Evolutionary conservation across 305 asterid genomes (phyloP).

Genomic region (Euphrasia arctica): DNA sequence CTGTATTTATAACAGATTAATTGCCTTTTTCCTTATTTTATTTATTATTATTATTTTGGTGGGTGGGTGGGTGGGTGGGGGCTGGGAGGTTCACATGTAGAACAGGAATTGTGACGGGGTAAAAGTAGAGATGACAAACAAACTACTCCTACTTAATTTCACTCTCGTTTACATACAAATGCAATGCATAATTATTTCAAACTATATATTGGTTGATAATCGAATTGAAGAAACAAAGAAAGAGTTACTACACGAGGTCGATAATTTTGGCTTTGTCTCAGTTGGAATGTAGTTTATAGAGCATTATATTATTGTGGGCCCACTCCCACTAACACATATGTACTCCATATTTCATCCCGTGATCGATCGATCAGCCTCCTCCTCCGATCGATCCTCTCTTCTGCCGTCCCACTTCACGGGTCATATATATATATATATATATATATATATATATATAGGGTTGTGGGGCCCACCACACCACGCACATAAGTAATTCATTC

Average conservation of each 20-base stretch:
- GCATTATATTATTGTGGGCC: constrained; percentile 9
- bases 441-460: no score
- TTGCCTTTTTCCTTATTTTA: no score
- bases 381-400: constrained; percentile 18
- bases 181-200: background rate
- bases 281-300: constrained; percentile 26
- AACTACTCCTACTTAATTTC: no score
- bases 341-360: constrained; percentile 28
- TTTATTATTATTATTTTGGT: background rate
- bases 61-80: background rate
- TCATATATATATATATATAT: background rate
- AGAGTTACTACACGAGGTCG: no score
- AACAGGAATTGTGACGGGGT: background rate
- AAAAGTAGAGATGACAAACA: no score
- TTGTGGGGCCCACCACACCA: constrained; percentile 16
- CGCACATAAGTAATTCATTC: background rate
- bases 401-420: constrained; percentile 20
- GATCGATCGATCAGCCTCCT: no score
- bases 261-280: constrained; percentile 10
- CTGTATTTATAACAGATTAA: constrained; percentile 30
- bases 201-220: background rate
- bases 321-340: background rate
- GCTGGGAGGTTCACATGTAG: background rate
- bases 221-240: no score
- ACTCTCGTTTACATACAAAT: no score